These are phyloP conservation scores for Fusarium guadeloupense DNA, from an alignment of 2,329 filamentous ascomycete species.

Conservation along the genomic window DNA sequence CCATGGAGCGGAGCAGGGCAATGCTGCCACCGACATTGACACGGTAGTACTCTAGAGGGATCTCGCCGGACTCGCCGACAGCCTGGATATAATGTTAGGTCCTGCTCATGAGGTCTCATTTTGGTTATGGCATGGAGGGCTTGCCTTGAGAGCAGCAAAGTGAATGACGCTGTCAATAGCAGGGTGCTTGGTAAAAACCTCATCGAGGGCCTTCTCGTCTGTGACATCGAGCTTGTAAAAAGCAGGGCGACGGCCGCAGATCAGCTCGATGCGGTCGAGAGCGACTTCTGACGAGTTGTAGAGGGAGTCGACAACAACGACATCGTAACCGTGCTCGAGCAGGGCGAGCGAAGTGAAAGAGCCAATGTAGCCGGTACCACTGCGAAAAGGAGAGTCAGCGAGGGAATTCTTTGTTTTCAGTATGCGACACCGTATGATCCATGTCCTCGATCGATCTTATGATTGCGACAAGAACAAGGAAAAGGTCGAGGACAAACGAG, in stretches of 20 bases:
- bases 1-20: conserved; percentile 85
- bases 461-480: conserved; percentile 30
- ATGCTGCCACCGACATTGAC: conserved; percentile 96
- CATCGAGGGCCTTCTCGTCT: conserved; percentile 82
- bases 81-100: conserved; percentile 65
- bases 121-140: conserved; percentile 25
- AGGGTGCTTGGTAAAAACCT: conserved; percentile 87
- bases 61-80: conserved; percentile 93
- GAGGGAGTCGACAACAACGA: conserved; percentile 94
- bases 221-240: conserved; percentile 92
- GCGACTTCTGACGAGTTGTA: conserved; percentile 96
- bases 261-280: conserved; percentile 93
- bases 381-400: conserved; percentile 52
- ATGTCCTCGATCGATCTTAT: not conserved
- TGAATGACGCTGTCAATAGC: conserved; percentile 98
- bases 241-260: conserved; percentile 84
- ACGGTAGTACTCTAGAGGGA: conserved; percentile 95
- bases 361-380: conserved; percentile 98
- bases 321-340: conserved; percentile 93
- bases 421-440: conserved; percentile 18
- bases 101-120: not conserved
- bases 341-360: conserved; percentile 95
- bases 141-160: conserved; percentile 95
- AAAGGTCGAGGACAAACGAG: not conserved
- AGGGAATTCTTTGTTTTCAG: conserved; percentile 15